phyloP scores from a whole-genome alignment of 2,329 filamentous ascomycete genomes.

The Epichloe amarillans region DNA sequence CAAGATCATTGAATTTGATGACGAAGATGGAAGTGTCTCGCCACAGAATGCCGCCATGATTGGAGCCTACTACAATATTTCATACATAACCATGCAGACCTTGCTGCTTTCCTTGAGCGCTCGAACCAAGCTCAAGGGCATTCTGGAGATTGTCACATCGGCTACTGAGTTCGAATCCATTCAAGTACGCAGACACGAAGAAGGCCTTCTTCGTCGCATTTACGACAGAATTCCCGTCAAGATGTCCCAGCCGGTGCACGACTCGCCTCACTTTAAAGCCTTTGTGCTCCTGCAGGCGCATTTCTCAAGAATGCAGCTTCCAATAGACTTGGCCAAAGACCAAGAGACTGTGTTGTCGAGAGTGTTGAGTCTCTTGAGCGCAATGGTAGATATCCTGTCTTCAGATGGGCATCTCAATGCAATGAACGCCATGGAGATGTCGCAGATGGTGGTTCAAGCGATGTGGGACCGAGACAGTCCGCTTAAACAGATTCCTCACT shows the following conservation, averaged over 20 bases:
- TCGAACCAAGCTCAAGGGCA: slow-evolving; percentile 89
- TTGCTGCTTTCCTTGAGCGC: slow-evolving; percentile 82
- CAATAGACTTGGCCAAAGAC: slow-evolving; percentile 89
- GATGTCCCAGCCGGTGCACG: slow-evolving; percentile 73
- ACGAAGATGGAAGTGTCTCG: slow-evolving; percentile 78
- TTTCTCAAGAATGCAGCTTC: slow-evolving; percentile 93
- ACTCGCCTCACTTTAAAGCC: slow-evolving; percentile 96
- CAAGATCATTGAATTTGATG: slow-evolving; percentile 90
- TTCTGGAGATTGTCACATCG: slow-evolving; percentile 91
- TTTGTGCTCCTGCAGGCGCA: slow-evolving; percentile 96
- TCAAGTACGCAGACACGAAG: slow-evolving; percentile 87
- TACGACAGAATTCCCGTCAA: slow-evolving; percentile 94
- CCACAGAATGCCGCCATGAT: slow-evolving; percentile 97
- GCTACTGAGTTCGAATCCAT: slow-evolving; percentile 94
- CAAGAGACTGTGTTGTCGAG: slow-evolving; percentile 80
- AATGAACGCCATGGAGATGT: slow-evolving; percentile 98
- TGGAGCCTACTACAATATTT: slow-evolving; percentile 97
- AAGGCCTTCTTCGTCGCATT: slow-evolving; percentile 73
- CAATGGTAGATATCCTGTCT: slow-evolving; percentile 86
- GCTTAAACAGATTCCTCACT: slow-evolving; percentile 95
- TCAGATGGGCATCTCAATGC: slow-evolving; percentile 94
- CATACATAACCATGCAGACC: slow-evolving; percentile 98
- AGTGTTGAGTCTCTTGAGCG: slow-evolving; percentile 75
- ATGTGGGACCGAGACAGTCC: slow-evolving; percentile 99
- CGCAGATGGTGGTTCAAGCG: slow-evolving; percentile 95